Conservation (phyloP, 352 stramenopile genomes). For the Aphanomyces cochlioides region DNA sequence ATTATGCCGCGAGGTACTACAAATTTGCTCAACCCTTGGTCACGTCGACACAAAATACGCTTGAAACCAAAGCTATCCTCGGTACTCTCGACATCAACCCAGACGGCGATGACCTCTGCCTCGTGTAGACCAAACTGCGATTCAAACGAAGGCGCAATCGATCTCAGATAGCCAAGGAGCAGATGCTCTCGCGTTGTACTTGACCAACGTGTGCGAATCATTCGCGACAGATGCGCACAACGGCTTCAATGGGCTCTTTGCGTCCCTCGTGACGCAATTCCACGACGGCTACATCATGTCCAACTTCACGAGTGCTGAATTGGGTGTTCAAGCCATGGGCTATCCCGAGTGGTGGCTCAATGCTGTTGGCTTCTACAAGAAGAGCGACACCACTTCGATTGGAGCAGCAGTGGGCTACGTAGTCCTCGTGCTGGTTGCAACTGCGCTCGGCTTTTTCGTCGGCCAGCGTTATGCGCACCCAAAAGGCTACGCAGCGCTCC, state of each 20-base stretch:
- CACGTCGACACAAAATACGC: slow-evolving; percentile 46
- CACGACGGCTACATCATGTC: slow-evolving; percentile 75
- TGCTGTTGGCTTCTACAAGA: slow-evolving; percentile 64
- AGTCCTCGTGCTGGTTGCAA: neutral
- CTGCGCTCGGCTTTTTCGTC: neutral
- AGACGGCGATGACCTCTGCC: neutral
- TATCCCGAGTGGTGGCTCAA: slow-evolving; percentile 84
- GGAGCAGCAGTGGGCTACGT: neutral
- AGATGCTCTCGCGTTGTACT: slow-evolving; percentile 44
- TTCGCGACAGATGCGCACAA: slow-evolving; percentile 49
- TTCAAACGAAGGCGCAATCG: slow-evolving; percentile 17
- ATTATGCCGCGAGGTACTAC: slow-evolving; percentile 77
- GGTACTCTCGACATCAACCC: neutral
- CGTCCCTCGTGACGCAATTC: slow-evolving; percentile 63
- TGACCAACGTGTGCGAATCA: slow-evolving; percentile 48
- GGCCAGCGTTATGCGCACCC: neutral
- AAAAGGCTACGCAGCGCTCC: too few species aligned
- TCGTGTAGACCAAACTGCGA: too few species aligned
- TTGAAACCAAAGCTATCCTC: slow-evolving; percentile 37
- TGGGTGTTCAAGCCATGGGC: slow-evolving; percentile 45
- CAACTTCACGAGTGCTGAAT: slow-evolving; percentile 43
- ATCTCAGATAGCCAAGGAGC: slow-evolving; percentile 45
- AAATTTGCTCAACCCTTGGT: slow-evolving; percentile 60
- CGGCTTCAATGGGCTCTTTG: slow-evolving; percentile 56
- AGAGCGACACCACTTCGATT: slow-evolving; percentile 10